Evolutionary conservation across 2,329 filamentous ascomycete species (phyloP), one percentile per base, ranked within the genome.

Genomic region (Fusarium sp.): DNA sequence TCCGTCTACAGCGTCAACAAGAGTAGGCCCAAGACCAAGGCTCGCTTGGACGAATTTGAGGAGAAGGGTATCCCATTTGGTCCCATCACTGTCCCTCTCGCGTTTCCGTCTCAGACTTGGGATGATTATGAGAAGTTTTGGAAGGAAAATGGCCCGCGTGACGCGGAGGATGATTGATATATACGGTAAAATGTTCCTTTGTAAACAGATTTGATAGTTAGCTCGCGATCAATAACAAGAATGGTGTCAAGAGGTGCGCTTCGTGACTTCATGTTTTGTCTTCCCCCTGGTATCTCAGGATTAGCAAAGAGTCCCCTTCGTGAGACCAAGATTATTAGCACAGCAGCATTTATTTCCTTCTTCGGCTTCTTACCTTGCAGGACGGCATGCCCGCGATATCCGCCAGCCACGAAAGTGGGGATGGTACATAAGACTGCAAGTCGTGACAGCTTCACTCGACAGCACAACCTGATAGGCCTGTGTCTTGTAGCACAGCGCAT

Each of bases 1-100:
- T 88, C 85, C 60, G 80, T 92, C 8, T 93, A 92, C 80, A 92
- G 90, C 74, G 86, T 92, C 62, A 92, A 92, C 80, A 85, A 82
- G 74, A 83, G 81, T 2, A 85, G 82, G 39, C 84, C 86, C 1
- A 72, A 73, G 4, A 92, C 90, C 0, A 85, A 83, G 20, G 81
- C 81, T 35, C 83, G 89, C 0, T 81, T 92, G 18, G 85, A 86
- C 50, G 80, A 87, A 71, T 83, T 92, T 33, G 86, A 91, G 67
- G 80, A 86, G 18, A 81, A 81, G 14, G 86, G 86, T 0, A 77
- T 85, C 0, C 81, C 85, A 0, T 85, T 92, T 6, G 78, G 83
- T 1, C 90, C 90, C 0, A 85, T 92, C 39, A 92, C 90, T 0
- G 82, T 83, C 2, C 88, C 89, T 1, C 74, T 88, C 24, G 81